Percentiles rank a stretch among this genome's conserved stretches.
phyloP scores from a whole-genome alignment of 208 protist species.

The Leishmania turanica region DNA sequence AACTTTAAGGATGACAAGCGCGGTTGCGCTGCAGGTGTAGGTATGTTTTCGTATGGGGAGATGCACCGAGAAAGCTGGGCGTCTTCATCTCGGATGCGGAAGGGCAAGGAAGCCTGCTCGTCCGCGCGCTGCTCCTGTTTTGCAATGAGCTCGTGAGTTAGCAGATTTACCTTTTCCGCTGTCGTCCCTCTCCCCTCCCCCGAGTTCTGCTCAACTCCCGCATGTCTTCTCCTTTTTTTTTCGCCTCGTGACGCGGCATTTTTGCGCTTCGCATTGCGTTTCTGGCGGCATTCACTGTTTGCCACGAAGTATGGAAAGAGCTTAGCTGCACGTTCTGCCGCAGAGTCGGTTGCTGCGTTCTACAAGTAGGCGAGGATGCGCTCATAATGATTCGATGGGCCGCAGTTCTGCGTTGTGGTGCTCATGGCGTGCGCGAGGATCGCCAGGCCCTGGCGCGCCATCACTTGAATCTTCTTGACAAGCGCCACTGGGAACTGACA shows the following conservation, averaged over 20 bases:
- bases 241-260: too few relatives aligned
- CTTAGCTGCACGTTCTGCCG: background rate
- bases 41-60: background rate
- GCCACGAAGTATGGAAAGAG: background rate
- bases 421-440: slow-evolving; percentile 27
- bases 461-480: slow-evolving; percentile 46
- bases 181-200: too few relatives aligned
- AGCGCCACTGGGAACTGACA: slow-evolving; percentile 61
- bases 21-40: background rate
- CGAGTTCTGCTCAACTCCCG: too few relatives aligned
- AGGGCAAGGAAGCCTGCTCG: background rate
- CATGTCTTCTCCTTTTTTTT: background rate
- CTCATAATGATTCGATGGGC: slow-evolving; percentile 14
- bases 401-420: slow-evolving; percentile 17
- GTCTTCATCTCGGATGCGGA: background rate
- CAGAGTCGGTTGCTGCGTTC: background rate
- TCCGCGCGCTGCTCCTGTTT: background rate
- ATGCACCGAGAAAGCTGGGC: background rate
- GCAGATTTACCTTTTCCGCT: background rate
- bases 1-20: background rate
- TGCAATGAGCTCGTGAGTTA: background rate
- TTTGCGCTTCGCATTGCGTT: background rate
- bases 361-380: slow-evolving; percentile 11
- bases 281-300: background rate
- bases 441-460: slow-evolving; percentile 26